Conservation (phyloP, 2,329 filamentous ascomycete species). For the Aspergillus sp. region DNA sequence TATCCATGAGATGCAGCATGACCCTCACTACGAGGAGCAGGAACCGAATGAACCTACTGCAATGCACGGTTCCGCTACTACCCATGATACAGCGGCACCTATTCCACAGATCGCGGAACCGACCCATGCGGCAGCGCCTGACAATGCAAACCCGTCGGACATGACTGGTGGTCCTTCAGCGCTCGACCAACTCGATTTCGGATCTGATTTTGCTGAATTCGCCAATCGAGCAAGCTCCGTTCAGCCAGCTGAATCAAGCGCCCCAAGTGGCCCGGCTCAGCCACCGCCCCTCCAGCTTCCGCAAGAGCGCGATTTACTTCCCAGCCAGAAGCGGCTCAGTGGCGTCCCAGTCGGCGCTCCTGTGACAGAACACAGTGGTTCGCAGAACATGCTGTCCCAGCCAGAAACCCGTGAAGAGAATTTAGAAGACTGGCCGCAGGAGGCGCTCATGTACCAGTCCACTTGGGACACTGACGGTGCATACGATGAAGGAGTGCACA, state of each 20-base stretch:
- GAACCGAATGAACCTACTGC: slow-evolving; percentile 2
- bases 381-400: slow-evolving; percentile 9
- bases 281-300: slow-evolving; percentile 8
- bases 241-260: slow-evolving; percentile 6
- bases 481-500: slow-evolving; percentile 11
- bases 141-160: slow-evolving; percentile 4
- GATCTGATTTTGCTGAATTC: slow-evolving; percentile 25
- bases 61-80: not conserved
- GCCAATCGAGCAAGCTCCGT: slow-evolving; percentile 6
- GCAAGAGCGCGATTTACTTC: slow-evolving; percentile 19
- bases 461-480: slow-evolving; percentile 13
- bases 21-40: slow-evolving; percentile 7
- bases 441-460: slow-evolving; percentile 33
- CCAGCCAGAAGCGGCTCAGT: slow-evolving; percentile 22
- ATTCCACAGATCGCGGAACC: slow-evolving; percentile 18
- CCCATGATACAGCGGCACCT: slow-evolving; percentile 11
- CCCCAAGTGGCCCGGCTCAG: slow-evolving; percentile 4
- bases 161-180: slow-evolving; percentile 3
- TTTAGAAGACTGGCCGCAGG: slow-evolving; percentile 31
- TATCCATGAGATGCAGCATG: slow-evolving; percentile 11
- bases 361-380: slow-evolving; percentile 4
- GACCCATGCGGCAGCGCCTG: slow-evolving; percentile 7
- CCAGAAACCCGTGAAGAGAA: slow-evolving; percentile 16
- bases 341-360: slow-evolving; percentile 7
- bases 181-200: slow-evolving; percentile 17